Evolutionary conservation across 2,329 filamentous ascomycete species (phyloP).

Genomic region (Tolypocladium ophioglossoides): DNA sequence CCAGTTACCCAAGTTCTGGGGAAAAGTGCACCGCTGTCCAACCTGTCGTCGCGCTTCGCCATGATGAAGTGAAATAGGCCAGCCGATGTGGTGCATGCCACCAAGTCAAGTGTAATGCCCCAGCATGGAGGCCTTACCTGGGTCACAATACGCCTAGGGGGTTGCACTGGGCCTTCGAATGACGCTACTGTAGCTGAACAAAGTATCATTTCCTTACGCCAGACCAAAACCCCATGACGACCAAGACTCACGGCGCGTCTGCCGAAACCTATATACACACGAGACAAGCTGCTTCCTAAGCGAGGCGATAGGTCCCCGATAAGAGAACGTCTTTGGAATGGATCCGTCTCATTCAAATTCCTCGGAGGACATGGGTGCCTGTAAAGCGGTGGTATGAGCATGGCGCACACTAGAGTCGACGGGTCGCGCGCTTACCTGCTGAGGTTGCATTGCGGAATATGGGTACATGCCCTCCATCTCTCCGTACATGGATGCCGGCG

Average conservation of each 20-base stretch:
- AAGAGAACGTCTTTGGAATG: background rate
- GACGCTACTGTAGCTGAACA: background rate
- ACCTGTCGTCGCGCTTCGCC: slow-evolving; percentile 67
- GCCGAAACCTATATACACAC: slow-evolving; percentile 8
- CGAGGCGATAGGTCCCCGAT: background rate
- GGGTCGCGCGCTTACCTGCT: slow-evolving; percentile 53
- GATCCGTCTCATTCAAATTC: slow-evolving; percentile 25
- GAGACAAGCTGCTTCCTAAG: background rate
- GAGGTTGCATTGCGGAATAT: slow-evolving; percentile 69
- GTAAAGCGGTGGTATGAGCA: slow-evolving; percentile 5
- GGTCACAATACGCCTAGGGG: background rate
- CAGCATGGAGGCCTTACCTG: too few species aligned
- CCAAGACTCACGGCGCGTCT: background rate
- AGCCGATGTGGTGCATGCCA: background rate
- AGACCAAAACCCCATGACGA: background rate
- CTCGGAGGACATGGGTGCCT: slow-evolving; percentile 34
- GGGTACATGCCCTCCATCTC: slow-evolving; percentile 78
- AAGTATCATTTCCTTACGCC: slow-evolving; percentile 10
- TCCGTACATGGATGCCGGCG: slow-evolving; percentile 59
- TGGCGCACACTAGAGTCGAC: background rate
- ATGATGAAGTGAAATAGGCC: slow-evolving; percentile 32
- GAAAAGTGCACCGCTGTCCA: slow-evolving; percentile 54
- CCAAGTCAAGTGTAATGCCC: background rate
- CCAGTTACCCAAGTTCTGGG: slow-evolving; percentile 47
- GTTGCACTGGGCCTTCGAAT: background rate